Percentiles rank a stretch among this genome's conserved stretches.
Conservation (phyloP, 495 filamentous ascomycete genomes). For the Penicillium paradoxum region DNA sequence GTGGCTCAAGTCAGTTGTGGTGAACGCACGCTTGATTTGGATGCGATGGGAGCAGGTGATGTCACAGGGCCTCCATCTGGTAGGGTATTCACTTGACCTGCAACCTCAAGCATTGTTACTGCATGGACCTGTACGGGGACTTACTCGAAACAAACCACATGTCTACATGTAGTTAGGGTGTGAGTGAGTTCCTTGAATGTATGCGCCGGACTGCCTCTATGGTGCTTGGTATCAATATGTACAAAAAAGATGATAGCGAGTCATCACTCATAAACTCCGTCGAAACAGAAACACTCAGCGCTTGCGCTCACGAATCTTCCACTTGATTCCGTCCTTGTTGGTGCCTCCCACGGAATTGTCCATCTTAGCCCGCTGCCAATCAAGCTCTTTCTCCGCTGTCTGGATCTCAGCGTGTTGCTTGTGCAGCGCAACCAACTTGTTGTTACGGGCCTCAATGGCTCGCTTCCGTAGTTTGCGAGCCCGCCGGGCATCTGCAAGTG, state of each 20-base stretch:
- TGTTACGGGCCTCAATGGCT: constrained; percentile 42
- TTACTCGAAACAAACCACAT: background rate
- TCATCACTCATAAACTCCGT: constrained; percentile 25
- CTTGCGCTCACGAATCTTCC: constrained; percentile 79
- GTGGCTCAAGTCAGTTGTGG: no score
- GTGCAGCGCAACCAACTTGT: constrained; percentile 58
- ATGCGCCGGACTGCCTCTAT: constrained; percentile 8
- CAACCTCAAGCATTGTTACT: background rate
- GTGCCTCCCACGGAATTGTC: constrained; percentile 72
- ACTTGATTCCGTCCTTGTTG: constrained; percentile 77
- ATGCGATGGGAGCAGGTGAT: no score
- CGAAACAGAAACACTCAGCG: constrained; percentile 41
- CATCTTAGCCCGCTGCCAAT: constrained; percentile 74
- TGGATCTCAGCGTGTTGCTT: constrained; percentile 66
- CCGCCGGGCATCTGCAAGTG: constrained; percentile 37
- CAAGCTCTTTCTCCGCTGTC: constrained; percentile 70
- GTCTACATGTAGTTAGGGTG: background rate
- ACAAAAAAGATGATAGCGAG: constrained; percentile 14
- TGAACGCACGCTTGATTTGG: no score
- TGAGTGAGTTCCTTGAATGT: background rate
- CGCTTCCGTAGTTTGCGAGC: constrained; percentile 47
- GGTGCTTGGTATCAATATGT: constrained; percentile 11
- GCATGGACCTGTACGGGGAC: no score
- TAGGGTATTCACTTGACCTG: no score
- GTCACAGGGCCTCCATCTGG: no score